Percentiles rank a stretch among this genome's conserved stretches.
phyloP scores from a whole-genome alignment of 345 rosid species.

The Melastoma malabathricum region DNA sequence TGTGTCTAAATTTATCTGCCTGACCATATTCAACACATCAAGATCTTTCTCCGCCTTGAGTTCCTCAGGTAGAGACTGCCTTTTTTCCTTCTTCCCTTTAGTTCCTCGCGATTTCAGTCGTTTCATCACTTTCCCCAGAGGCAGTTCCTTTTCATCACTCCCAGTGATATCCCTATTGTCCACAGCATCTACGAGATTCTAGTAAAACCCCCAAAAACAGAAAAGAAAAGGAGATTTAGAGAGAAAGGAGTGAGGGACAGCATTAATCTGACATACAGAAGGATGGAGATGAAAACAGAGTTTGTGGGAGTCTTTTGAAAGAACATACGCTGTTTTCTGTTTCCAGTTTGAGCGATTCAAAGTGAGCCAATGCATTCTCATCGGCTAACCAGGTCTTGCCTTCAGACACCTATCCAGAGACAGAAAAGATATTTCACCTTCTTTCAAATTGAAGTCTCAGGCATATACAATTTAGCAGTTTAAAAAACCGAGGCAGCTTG shows the following conservation, averaged over 20 bases:
- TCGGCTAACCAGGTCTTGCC: slow-evolving; percentile 75
- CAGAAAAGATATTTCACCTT: slow-evolving; percentile 7
- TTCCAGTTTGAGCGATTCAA: slow-evolving; percentile 55
- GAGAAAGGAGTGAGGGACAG: not conserved
- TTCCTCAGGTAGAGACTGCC: slow-evolving; percentile 22
- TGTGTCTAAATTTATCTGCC: slow-evolving; percentile 78
- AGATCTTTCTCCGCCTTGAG: slow-evolving; percentile 51
- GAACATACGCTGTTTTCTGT: slow-evolving; percentile 39
- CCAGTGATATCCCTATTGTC: slow-evolving; percentile 45
- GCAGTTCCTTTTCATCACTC: slow-evolving; percentile 64
- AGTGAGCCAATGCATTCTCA: slow-evolving; percentile 54
- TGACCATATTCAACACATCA: slow-evolving; percentile 82
- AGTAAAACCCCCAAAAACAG: slow-evolving; percentile 14
- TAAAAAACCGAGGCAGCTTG: no score
- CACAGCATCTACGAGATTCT: slow-evolving; percentile 33
- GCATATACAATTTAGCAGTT: no score
- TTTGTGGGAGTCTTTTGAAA: slow-evolving; percentile 1
- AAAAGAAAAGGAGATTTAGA: not conserved
- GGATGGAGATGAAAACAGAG: not conserved
- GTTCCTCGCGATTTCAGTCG: slow-evolving; percentile 55
- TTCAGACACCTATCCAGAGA: slow-evolving; percentile 39
- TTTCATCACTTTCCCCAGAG: slow-evolving; percentile 64
- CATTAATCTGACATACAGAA: slow-evolving; percentile 7
- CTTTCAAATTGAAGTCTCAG: not conserved
- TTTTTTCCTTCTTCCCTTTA: slow-evolving; percentile 46